Evolutionary conservation across 2,329 filamentous ascomycete species (phyloP).

Genomic region (Alternaria ethzedia): DNA sequence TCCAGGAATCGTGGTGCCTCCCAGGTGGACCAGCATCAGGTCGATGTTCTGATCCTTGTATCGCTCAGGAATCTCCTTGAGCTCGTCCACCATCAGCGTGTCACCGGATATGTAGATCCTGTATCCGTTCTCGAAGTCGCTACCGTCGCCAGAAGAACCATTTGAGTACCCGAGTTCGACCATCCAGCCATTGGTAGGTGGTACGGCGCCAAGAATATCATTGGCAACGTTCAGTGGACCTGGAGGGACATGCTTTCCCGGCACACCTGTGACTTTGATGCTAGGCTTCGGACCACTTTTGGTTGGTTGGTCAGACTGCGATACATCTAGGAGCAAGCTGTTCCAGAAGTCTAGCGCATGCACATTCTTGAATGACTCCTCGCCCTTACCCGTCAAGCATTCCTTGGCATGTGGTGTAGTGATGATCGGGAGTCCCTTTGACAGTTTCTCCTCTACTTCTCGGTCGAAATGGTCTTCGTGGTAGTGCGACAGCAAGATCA

Average conservation of each 20-base stretch:
- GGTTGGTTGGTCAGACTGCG: conserved; percentile 13
- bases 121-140: conserved; percentile 57
- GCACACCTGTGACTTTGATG: conserved; percentile 67
- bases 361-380: conserved; percentile 62
- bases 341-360: conserved; percentile 64
- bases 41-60: conserved; percentile 64
- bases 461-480: conserved; percentile 67
- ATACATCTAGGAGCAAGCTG: conserved; percentile 56
- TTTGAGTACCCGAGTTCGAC: conserved; percentile 63
- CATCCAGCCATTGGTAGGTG: conserved; percentile 72
- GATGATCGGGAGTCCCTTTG: conserved; percentile 65
- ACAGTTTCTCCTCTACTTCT: conserved; percentile 58
- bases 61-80: conserved; percentile 65
- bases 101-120: conserved; percentile 71
- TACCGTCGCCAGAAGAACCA: conserved; percentile 10
- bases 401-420: conserved; percentile 67
- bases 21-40: conserved; percentile 70
- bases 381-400: conserved; percentile 55
- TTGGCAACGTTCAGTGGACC: conserved; percentile 54
- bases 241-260: conserved; percentile 67
- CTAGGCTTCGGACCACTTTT: conserved; percentile 42
- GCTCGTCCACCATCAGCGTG: conserved; percentile 67
- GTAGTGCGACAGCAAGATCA: conserved; percentile 68
- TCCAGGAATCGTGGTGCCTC: conserved; percentile 69
- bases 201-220: conserved; percentile 60